Percentiles rank a stretch among this genome's conserved stretches.
Evolutionary conservation across 495 filamentous ascomycete species (phyloP).

Genomic region (Xylaria nigripes): DNA sequence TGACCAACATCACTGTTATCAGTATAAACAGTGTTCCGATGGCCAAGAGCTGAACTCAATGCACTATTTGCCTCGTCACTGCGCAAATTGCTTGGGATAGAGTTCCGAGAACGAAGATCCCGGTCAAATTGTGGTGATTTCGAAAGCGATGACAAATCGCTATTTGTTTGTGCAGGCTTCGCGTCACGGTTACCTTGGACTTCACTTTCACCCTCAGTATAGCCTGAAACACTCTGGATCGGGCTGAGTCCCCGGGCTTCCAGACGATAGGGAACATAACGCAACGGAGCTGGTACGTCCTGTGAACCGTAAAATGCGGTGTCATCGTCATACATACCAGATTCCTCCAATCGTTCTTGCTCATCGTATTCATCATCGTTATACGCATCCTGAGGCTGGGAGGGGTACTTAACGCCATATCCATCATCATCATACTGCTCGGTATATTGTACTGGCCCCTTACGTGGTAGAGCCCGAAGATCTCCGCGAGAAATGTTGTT

Average conservation of each 20-base stretch:
- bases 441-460: constrained; percentile 27
- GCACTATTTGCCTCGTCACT: constrained; percentile 32
- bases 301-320: constrained; percentile 42
- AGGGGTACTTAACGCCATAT: constrained; percentile 32
- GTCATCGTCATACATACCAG: constrained; percentile 31
- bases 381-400: constrained; percentile 27
- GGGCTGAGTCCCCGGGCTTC: constrained; percentile 66
- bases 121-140: constrained; percentile 30
- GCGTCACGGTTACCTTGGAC: constrained; percentile 40
- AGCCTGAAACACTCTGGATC: constrained; percentile 81
- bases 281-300: constrained; percentile 46
- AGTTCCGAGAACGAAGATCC: constrained; percentile 28
- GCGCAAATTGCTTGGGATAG: constrained; percentile 32
- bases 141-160: constrained; percentile 35
- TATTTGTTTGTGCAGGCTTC: constrained; percentile 35
- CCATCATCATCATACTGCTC: constrained; percentile 42
- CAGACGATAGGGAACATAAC: constrained; percentile 49
- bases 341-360: constrained; percentile 34
- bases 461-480: constrained; percentile 37
- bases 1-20: constrained; percentile 62
- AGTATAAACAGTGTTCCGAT: constrained; percentile 52
- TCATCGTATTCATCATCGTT: constrained; percentile 43
- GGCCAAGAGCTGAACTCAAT: constrained; percentile 42
- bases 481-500: constrained; percentile 45
- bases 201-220: constrained; percentile 47